Conservation (phyloP, 768 basidiomycete species). For the Russula vinacea region DNA sequence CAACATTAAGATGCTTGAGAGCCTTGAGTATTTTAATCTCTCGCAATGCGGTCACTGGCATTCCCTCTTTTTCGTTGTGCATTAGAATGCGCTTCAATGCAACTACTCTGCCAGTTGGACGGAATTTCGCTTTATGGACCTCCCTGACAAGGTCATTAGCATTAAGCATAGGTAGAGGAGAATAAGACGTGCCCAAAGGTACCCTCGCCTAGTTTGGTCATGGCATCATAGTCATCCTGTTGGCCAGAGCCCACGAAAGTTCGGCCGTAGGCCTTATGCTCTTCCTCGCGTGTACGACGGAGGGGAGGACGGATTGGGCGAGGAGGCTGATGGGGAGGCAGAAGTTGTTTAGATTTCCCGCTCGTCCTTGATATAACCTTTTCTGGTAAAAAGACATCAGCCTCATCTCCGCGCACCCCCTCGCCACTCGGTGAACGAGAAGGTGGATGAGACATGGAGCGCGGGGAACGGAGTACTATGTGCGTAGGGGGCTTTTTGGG, state of each 20-base stretch:
- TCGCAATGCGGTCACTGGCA: constrained; percentile 93
- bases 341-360: constrained; percentile 9
- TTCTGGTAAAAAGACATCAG: background rate
- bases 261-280: constrained; percentile 63
- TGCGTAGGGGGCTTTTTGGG: constrained; percentile 13
- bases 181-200: constrained; percentile 69
- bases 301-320: constrained; percentile 42
- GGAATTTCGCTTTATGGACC: constrained; percentile 83
- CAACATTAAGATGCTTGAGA: constrained; percentile 79
- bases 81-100: constrained; percentile 94
- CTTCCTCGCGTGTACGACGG: constrained; percentile 58
- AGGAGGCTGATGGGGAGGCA: constrained; percentile 29
- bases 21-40: constrained; percentile 97
- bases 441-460: constrained; percentile 8
- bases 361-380: background rate
- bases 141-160: constrained; percentile 49
- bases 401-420: background rate
- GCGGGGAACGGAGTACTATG: constrained; percentile 3
- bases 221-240: constrained; percentile 73
- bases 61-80: constrained; percentile 96
- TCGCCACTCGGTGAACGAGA: constrained; percentile 11
- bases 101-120: constrained; percentile 56
- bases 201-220: constrained; percentile 90
- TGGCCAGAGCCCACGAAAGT: constrained; percentile 66
- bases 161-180: background rate